phyloP scores from a whole-genome alignment of 768 basidiomycete genomes.

The Floccularia luteovirens region DNA sequence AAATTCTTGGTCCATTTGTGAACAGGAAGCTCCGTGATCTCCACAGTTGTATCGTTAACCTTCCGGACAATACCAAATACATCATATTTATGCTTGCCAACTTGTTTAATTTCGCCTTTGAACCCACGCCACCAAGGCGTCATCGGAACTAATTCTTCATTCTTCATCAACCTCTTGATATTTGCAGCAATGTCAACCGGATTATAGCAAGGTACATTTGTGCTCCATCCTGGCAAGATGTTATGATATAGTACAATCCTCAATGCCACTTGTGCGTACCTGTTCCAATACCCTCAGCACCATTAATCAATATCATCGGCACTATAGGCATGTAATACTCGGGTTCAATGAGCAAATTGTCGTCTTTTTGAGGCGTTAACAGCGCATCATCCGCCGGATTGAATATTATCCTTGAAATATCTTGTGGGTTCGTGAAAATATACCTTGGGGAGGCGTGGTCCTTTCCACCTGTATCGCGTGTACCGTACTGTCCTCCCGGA shows the following conservation, averaged over 20 bases:
- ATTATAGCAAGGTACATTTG: constrained; percentile 86
- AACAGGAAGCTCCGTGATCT: constrained; percentile 93
- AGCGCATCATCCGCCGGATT: constrained; percentile 81
- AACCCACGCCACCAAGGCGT: constrained; percentile 98
- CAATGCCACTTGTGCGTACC: constrained; percentile 35
- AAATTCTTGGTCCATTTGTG: constrained; percentile 92
- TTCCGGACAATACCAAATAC: constrained; percentile 69
- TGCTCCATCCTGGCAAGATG: constrained; percentile 82
- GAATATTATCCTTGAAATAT: constrained; percentile 72
- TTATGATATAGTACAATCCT: background rate
- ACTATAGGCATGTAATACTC: constrained; percentile 91
- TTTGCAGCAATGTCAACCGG: constrained; percentile 87
- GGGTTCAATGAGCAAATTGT: constrained; percentile 82
- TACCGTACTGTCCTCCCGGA: constrained; percentile 95
- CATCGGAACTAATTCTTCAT: constrained; percentile 81
- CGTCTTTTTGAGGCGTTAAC: constrained; percentile 80
- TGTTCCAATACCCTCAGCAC: constrained; percentile 96
- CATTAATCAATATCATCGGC: constrained; percentile 87
- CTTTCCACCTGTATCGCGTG: constrained; percentile 88
- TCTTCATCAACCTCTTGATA: constrained; percentile 77
- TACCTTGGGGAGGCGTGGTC: constrained; percentile 97
- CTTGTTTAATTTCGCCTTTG: constrained; percentile 76
- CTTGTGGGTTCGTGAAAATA: constrained; percentile 77
- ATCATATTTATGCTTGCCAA: constrained; percentile 81
- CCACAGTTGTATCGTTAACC: constrained; percentile 81